These are phyloP conservation scores for Lignosus rhinocerotis DNA, from an alignment of 1,284 basidiomycete genomes.

Conservation along the genomic window DNA sequence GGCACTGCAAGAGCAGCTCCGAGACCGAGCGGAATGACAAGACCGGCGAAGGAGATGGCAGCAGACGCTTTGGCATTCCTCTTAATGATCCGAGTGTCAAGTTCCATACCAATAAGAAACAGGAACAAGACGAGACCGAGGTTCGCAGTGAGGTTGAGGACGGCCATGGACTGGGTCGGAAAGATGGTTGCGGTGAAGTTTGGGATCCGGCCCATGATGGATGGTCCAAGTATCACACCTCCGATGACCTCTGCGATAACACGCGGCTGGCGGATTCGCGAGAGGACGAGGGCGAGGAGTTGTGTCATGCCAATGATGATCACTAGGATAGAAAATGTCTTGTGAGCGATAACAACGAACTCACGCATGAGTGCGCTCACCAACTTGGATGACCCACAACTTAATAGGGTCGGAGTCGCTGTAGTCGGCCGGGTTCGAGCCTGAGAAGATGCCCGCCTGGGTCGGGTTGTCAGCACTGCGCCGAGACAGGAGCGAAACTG, in stretches of 20 bases:
- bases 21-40: constrained; percentile 69
- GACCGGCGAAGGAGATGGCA: constrained; percentile 52
- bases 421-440: constrained; percentile 64
- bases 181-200: constrained; percentile 74
- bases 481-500: neutral
- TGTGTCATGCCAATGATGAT: constrained; percentile 54
- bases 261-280: constrained; percentile 76
- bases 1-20: constrained; percentile 66
- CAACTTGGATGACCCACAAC: constrained; percentile 83
- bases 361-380: constrained; percentile 35
- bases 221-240: constrained; percentile 58
- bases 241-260: constrained; percentile 90
- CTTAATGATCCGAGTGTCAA: constrained; percentile 45
- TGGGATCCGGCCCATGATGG: constrained; percentile 74
- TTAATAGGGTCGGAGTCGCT: constrained; percentile 68
- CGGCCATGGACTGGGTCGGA: constrained; percentile 67
- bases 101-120: constrained; percentile 86
- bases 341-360: no score
- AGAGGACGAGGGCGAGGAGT: constrained; percentile 61
- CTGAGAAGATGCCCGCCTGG: constrained; percentile 56
- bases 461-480: neutral
- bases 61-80: constrained; percentile 45
- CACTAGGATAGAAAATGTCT: neutral
- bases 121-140: constrained; percentile 91
- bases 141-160: constrained; percentile 82